Percentiles rank a stretch among this genome's conserved stretches.
Evolutionary conservation across 495 filamentous ascomycete species (phyloP).

Genomic region (Sporormia fimetaria): DNA sequence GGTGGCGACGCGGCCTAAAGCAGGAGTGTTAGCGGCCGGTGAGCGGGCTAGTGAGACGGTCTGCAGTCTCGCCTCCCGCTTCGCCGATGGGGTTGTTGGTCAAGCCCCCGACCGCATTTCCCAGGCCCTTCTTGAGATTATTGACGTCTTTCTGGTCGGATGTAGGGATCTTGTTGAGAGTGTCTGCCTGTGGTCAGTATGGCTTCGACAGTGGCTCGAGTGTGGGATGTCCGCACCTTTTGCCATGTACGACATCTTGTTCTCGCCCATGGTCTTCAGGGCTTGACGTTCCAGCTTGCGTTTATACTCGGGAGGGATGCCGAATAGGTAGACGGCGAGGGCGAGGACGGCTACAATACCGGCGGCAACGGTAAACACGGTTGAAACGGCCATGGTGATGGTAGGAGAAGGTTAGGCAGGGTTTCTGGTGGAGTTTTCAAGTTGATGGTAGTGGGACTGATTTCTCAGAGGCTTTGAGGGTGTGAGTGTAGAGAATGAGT

Average conservation of each 20-base stretch:
- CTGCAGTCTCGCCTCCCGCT: constrained; percentile 26
- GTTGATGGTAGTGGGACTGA: no score
- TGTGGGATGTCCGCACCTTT: constrained; percentile 21
- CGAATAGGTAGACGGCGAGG: constrained; percentile 29
- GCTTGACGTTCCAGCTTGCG: constrained; percentile 37
- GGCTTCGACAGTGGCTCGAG: not conserved
- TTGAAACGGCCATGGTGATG: constrained; percentile 16
- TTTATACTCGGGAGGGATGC: constrained; percentile 34
- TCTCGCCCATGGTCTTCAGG: constrained; percentile 44
- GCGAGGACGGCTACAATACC: constrained; percentile 19
- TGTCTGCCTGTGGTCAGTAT: constrained; percentile 16
- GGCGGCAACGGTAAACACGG: constrained; percentile 20
- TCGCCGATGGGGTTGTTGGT: constrained; percentile 34
- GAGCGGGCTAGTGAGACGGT: constrained; percentile 24
- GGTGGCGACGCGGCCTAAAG: constrained; percentile 1
- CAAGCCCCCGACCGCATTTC: constrained; percentile 27
- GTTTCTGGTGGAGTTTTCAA: constrained; percentile 1
- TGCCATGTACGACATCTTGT: constrained; percentile 35
- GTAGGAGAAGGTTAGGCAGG: not conserved
- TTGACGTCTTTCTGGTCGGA: constrained; percentile 34
- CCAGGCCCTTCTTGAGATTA: constrained; percentile 29
- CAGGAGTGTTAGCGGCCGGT: constrained; percentile 21
- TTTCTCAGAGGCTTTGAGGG: no score
- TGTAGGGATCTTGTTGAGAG: constrained; percentile 32
- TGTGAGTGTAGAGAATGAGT: no score